Evolutionary conservation across 352 stramenopile species (phyloP), one percentile per base, ranked within the genome.

Genomic region (Phytophthora chlamydospora): DNA sequence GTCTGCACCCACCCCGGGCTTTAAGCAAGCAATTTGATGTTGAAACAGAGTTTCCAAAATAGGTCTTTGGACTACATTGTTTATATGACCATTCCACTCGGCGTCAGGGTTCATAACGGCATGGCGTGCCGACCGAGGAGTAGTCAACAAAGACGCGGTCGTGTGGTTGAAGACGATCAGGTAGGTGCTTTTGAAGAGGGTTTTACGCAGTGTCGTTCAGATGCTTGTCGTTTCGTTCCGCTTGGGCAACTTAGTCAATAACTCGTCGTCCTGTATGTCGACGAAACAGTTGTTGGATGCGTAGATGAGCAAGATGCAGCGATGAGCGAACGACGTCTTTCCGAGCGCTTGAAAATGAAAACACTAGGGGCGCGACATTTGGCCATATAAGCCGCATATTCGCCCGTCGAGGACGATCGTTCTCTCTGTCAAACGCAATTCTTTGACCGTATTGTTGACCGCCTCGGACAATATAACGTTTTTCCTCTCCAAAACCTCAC

Each of bases 151-250:
- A 16, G 58, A 84, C 43, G 49, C 57, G 0, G 44, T 71, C 1
- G 58, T 66, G 9, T 83, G 60, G 71, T 68, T 70, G 29, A 50
- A 50, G n/a, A 76, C 52, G 2, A 72, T 78, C 33, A 24, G 36
- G 3, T 10, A 21, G 7, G 45, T 58, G 2, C 58, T 66, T 19
- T 6, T 50, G 0, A 7, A 38, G 13, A 31, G 31, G 56, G 46
- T 0, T 64, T 64, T 32, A 9, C 4, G 12, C 46, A 64, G 31
- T 64, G 44, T 11, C 24, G 24, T 1, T 46, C 16, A 4, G 54
- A 55, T 14, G 13, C 52, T 14, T 54, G 54, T 27, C 21, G 54
- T 1, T 62, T 62, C 29, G 54, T 62, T 6, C 21, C 27, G 5
- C 14, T 2, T 27, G 54, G 33, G 5, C 21, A 7, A 10, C 19